Conservation (phyloP, 1,284 basidiomycete species). For the Thelephora terrestris region DNA sequence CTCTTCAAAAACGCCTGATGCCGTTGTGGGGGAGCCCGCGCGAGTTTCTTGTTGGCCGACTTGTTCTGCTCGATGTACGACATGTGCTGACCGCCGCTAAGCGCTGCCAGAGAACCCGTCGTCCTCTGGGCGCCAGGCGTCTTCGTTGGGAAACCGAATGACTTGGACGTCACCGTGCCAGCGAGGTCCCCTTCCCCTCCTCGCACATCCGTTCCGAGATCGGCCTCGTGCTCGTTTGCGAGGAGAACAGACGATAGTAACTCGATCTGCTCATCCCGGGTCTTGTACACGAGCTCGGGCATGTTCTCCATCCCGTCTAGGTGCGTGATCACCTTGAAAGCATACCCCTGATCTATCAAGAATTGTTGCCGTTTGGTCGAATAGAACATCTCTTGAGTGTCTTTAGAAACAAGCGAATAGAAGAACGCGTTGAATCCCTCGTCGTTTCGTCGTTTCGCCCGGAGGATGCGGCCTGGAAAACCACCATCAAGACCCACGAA, state of each 20-base stretch:
- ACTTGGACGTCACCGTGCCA: conserved; percentile 70
- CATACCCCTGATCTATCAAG: conserved; percentile 96
- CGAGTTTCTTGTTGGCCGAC: conserved; percentile 77
- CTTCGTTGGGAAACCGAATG: conserved; percentile 50
- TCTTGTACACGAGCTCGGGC: conserved; percentile 87
- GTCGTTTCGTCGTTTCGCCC: conserved; percentile 96
- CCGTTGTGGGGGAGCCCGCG: conserved; percentile 49
- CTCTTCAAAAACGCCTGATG: conserved; percentile 80
- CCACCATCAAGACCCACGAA: background rate
- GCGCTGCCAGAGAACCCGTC: conserved; percentile 73
- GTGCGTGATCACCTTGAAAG: conserved; percentile 99
- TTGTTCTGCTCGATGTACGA: conserved; percentile 89
- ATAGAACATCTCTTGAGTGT: conserved; percentile 99
- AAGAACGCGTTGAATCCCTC: conserved; percentile 99
- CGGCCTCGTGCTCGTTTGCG: conserved; percentile 86
- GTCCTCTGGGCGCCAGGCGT: conserved; percentile 74
- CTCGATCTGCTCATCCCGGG: conserved; percentile 90
- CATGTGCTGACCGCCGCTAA: conserved; percentile 86
- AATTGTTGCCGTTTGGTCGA: conserved; percentile 99
- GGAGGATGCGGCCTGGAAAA: conserved; percentile 75
- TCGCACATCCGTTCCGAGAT: conserved; percentile 77
- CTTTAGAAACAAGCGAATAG: conserved; percentile 97
- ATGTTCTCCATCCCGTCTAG: conserved; percentile 86
- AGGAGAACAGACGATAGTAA: conserved; percentile 87
- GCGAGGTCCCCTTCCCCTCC: conserved; percentile 71